phyloP scores from a whole-genome alignment of 345 rosid species.

The Lepidium sativum region DNA sequence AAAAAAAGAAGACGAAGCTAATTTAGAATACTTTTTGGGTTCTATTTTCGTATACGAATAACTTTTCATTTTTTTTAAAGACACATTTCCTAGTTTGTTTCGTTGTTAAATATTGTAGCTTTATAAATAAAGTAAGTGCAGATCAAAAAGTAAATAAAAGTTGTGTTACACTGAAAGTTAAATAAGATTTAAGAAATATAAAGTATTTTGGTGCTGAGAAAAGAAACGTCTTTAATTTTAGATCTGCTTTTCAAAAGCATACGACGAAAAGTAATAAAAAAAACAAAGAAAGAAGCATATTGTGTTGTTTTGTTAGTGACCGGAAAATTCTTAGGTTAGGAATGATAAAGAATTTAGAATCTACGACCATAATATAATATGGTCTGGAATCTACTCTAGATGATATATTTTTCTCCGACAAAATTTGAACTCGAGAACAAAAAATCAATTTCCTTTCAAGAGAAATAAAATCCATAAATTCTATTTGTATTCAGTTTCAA shows the following conservation, averaged over 20 bases:
- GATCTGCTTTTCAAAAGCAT: conserved; percentile 31
- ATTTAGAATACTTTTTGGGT: conserved; percentile 1
- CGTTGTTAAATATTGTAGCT: conserved; percentile 7
- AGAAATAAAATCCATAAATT: no score
- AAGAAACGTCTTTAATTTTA: conserved; percentile 12
- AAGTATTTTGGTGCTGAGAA: conserved; percentile 19
- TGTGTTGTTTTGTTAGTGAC: conserved; percentile 7
- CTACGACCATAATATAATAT: no score
- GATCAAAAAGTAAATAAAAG: conserved; percentile 22
- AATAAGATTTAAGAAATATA: conserved; percentile 3
- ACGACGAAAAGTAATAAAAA: conserved; percentile 14
- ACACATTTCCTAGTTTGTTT: background rate
- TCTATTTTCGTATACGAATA: background rate
- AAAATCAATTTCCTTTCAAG: no score
- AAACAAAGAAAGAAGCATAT: conserved; percentile 6
- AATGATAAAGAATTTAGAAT: no score
- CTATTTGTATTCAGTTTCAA: no score
- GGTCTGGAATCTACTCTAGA: no score
- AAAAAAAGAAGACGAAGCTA: background rate
- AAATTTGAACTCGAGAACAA: no score
- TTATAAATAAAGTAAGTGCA: conserved; percentile 4
- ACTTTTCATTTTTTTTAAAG: conserved; percentile 8
- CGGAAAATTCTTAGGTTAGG: background rate
- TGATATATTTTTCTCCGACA: no score
- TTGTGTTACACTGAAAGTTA: conserved; percentile 15